Base-by-base conservation (phyloP, 176 grass and related monocot genomes). In the Musa schizocarpa region DNA sequence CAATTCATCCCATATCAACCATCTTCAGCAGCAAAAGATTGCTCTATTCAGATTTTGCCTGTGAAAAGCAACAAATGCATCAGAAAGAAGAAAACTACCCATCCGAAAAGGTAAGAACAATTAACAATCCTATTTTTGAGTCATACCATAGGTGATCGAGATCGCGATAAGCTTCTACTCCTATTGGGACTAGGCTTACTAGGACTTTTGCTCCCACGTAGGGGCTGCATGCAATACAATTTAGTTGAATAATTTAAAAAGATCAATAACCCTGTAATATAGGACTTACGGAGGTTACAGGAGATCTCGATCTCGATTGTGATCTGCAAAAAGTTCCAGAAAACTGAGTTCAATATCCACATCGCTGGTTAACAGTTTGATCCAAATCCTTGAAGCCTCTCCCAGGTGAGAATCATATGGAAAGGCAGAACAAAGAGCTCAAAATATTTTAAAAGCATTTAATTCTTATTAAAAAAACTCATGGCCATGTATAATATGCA, bases 291-390 rank as follows among this genome's bases (percentile, higher is more conserved):
- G 86, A 85, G 82, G 73, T 79, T 63, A 75, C 69, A 5, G 76
- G 86, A 25, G 90, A 92, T 89, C 76, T 87, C 63, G 86, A 89
- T 92, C 78, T 86, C 80, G 86, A 82, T 74, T 76, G 78, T 71
- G 90, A 92, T 92, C 90, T 92, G 86, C 84, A 92, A 89, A 88
- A 43, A 74, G 53, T 84, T 85, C 82, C 73, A 89, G 53, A 86
- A 89, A 84, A 78, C 65, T 54, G 49, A 79, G 71, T 86, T 88
- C 66, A 88, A 86, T 88, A 88, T 88, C 85, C 78, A 61, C 75
- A 82, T 83, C 83, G 84, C 81, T 26, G 72, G 17, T 83, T 85
- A 83, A 82, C 64, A 83, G 69, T 72, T 88, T 74, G 66, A 63
- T 68, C 87, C 80, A 53, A 86, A 83, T 74, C 83, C 81, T 82